phyloP scores from a whole-genome alignment of 2,329 filamentous ascomycete genomes.

The Trichoderma oligosporum region DNA sequence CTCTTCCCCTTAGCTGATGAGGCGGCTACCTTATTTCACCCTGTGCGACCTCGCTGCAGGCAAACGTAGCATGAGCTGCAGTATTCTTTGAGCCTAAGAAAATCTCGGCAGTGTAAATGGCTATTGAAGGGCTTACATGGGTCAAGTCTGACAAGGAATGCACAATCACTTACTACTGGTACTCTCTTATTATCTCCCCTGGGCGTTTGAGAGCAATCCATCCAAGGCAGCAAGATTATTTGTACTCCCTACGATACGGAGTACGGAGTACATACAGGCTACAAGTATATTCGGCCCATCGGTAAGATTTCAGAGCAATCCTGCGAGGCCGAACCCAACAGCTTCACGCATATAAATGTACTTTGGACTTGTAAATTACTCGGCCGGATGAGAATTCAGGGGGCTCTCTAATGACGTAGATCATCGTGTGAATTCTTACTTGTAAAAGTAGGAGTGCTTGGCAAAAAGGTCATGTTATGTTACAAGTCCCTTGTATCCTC shows the following conservation, averaged over 20 bases:
- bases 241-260: neutral
- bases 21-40: conserved; percentile 6
- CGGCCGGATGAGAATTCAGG: no score
- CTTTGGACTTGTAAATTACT: no score
- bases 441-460: no score
- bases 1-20: conserved; percentile 7
- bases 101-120: neutral
- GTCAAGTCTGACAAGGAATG: neutral
- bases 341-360: no score
- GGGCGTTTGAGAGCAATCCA: neutral
- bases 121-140: neutral
- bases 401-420: no score
- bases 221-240: neutral
- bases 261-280: neutral
- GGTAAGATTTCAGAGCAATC: neutral
- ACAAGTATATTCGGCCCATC: conserved; percentile 7
- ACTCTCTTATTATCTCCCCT: no score
- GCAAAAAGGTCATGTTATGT: no score
- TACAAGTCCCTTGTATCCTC: no score
- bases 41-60: conserved; percentile 10
- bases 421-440: no score
- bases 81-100: no score
- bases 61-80: neutral
- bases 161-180: no score
- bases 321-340: conserved; percentile 8